These are phyloP conservation scores for Phalaenopsis hybrid DNA, from an alignment of 116 monocot genomes.

Conservation along the genomic window DNA sequence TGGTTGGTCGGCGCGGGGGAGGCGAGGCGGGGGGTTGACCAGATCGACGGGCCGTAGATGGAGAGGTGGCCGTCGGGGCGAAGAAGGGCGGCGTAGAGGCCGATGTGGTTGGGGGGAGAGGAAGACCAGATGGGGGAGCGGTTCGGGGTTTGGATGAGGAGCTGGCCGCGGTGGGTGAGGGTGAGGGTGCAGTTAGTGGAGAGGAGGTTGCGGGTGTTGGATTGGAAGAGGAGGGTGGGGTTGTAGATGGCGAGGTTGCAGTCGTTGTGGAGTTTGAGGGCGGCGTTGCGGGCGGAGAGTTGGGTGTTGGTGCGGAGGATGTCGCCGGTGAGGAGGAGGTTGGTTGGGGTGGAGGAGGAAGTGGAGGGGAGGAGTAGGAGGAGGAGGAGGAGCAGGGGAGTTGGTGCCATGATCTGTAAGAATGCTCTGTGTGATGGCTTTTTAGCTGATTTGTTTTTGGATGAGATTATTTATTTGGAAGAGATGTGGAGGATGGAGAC, in stretches of 20 bases:
- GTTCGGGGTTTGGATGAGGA: neutral
- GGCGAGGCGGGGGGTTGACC: slow-evolving; percentile 6
- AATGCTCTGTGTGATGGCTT: neutral
- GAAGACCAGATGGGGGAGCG: slow-evolving; percentile 11
- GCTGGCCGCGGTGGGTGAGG: slow-evolving; percentile 8
- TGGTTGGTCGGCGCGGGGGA: neutral
- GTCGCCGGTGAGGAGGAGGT: slow-evolving; percentile 19
- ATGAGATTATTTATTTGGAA: too few species aligned
- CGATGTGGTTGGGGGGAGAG: neutral
- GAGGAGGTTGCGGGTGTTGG: slow-evolving; percentile 4
- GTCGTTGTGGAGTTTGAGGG: slow-evolving; percentile 13
- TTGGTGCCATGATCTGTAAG: neutral
- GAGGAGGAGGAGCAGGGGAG: neutral
- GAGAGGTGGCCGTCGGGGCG: slow-evolving; percentile 15
- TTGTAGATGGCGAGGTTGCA: slow-evolving; percentile 23
- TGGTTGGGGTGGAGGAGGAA: slow-evolving; percentile 8
- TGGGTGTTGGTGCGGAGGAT: slow-evolving; percentile 9
- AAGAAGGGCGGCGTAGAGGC: slow-evolving; percentile 18
- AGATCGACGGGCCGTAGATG: slow-evolving; percentile 19
- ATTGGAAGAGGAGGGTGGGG: neutral
- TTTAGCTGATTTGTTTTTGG: neutral
- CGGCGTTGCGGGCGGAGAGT: neutral
- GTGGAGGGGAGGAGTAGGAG: neutral
- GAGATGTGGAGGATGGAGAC: too few species aligned
- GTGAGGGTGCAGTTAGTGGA: slow-evolving; percentile 13